Percentiles rank a stretch among this genome's conserved stretches.
These are phyloP conservation scores for Albophoma yamanashiensis DNA, from an alignment of 2,329 filamentous ascomycete genomes.

Conservation along the genomic window DNA sequence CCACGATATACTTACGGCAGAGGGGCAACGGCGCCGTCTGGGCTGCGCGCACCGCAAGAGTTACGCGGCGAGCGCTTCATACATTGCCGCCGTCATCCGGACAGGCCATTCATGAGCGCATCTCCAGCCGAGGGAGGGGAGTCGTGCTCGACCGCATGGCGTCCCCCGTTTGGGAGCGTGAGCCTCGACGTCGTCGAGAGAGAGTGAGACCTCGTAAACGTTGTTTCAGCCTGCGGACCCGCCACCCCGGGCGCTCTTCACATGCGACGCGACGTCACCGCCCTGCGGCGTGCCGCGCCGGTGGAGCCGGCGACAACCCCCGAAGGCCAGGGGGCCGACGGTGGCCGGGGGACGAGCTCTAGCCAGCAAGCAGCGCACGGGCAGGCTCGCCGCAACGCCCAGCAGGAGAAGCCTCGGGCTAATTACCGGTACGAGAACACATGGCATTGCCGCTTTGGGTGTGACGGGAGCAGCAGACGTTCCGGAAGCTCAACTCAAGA, in stretches of 20 bases:
- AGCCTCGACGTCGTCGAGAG: not conserved
- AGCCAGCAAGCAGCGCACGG: not conserved
- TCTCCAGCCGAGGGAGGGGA: too few relatives aligned
- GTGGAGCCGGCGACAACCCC: not conserved
- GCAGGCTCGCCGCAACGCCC: not conserved
- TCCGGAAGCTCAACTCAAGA: too few relatives aligned
- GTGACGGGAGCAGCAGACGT: too few relatives aligned
- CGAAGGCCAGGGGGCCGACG: not conserved
- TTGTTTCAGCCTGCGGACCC: not conserved
- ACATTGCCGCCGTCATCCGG: not conserved
- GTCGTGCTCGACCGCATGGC: not conserved
- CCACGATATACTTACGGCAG: too few relatives aligned
- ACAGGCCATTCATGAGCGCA: not conserved
- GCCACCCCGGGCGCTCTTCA: not conserved
- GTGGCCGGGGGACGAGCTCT: not conserved
- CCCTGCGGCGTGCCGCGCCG: not conserved
- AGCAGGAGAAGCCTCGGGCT: too few relatives aligned
- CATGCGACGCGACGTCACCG: not conserved
- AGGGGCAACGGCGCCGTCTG: too few relatives aligned
- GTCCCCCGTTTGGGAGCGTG: not conserved
- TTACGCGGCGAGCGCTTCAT: too few relatives aligned
- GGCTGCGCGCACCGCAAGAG: not conserved
- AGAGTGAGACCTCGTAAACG: too few relatives aligned
- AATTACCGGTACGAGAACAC: too few relatives aligned
- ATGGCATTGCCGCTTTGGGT: not conserved